Evolutionary conservation across 768 basidiomycete species (phyloP).

Genomic region (Lactifluus volemus): DNA sequence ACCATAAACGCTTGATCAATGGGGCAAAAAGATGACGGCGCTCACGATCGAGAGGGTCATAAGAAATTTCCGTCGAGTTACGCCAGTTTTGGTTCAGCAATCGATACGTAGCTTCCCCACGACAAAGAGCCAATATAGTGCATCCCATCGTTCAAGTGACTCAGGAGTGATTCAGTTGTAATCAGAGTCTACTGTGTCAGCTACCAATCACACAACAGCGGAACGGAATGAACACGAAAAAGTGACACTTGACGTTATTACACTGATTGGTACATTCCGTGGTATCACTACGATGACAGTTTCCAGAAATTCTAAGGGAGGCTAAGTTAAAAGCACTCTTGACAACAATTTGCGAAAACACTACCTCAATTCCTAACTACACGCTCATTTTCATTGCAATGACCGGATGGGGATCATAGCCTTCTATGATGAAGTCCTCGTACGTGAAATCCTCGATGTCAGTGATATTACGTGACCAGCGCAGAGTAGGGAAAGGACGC

Average conservation of each 20-base stretch:
- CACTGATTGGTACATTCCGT: background rate
- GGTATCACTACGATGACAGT: background rate
- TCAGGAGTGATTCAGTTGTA: background rate
- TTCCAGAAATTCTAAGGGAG: background rate
- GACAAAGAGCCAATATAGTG: background rate
- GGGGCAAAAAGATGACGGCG: background rate
- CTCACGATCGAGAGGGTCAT: background rate
- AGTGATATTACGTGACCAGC: constrained; percentile 55
- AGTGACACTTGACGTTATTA: background rate
- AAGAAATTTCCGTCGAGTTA: background rate
- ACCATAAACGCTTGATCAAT: background rate
- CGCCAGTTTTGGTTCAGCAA: background rate
- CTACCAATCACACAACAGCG: background rate
- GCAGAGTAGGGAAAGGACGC: constrained; percentile 71
- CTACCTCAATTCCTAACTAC: constrained; percentile 24
- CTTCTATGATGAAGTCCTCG: constrained; percentile 79
- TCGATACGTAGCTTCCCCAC: background rate
- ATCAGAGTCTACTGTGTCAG: background rate
- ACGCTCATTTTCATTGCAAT: constrained; percentile 98
- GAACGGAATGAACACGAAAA: background rate
- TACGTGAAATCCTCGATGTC: constrained; percentile 75
- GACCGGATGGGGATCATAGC: constrained; percentile 74
- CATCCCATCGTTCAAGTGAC: background rate
- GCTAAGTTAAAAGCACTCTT: background rate
- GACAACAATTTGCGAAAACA: background rate